Evolutionary conservation across 352 stramenopile species (phyloP).

Genomic region (Globisporangium cylindrosporum): DNA sequence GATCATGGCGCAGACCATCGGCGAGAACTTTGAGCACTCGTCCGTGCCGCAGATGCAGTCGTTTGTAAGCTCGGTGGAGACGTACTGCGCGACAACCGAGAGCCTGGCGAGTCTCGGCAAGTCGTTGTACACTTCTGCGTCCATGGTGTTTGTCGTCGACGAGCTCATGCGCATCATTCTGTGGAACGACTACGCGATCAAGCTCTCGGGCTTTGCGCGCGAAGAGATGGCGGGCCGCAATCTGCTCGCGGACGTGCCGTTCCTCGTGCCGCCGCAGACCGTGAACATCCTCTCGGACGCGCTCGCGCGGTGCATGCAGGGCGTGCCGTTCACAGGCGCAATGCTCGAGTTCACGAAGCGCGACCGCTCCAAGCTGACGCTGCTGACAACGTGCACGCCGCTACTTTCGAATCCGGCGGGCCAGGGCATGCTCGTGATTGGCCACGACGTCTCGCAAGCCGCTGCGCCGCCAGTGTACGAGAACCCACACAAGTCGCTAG

Average conservation of each 20-base stretch:
- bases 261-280: conserved; percentile 58
- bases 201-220: conserved; percentile 67
- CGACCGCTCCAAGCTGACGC: conserved; percentile 55
- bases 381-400: conserved; percentile 70
- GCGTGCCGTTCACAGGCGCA: conserved; percentile 41
- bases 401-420: conserved; percentile 72
- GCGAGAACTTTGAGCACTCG: conserved; percentile 70
- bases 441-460: conserved; percentile 59
- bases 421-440: conserved; percentile 78
- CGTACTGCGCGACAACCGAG: conserved; percentile 71
- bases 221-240: conserved; percentile 80
- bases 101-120: conserved; percentile 80
- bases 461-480: conserved; percentile 38
- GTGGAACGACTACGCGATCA: conserved; percentile 81
- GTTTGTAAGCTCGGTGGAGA: conserved; percentile 72
- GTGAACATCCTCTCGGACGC: conserved; percentile 53
- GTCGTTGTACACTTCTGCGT: conserved; percentile 73
- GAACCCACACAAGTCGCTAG: conserved; percentile 34
- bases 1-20: conserved; percentile 77
- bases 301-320: conserved; percentile 58
- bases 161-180: conserved; percentile 84
- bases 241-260: conserved; percentile 65
- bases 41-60: conserved; percentile 62
- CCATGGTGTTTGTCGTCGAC: conserved; percentile 81
- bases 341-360: conserved; percentile 61